Evolutionary conservation across 169 alveolate genomes (phyloP), one percentile per base, ranked within the genome.

Genomic region (Theileria annulata): DNA sequence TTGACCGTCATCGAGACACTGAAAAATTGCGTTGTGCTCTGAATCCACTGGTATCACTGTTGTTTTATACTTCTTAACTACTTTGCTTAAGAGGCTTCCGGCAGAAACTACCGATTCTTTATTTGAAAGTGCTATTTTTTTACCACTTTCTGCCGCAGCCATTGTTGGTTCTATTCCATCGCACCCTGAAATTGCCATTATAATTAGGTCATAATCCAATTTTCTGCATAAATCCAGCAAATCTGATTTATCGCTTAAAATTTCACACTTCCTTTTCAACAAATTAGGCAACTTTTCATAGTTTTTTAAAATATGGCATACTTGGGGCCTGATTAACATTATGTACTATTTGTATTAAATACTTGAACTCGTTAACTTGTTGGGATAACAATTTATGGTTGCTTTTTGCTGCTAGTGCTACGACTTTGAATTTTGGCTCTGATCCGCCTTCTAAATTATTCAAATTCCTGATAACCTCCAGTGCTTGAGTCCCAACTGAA

Each of bases 31-130:
- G 54, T 90, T 87, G 80, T 93, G 96, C 75, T 93, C 96, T 1
- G 96, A 92, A 75, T 93, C 96, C 25, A 89, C 95, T 0, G 96
- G 96, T 3, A 86, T 70, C 27, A 93, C 73, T 19, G 79, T 79
- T 25, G 73, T 48, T 6, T 78, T 19, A 54, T 66, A 80, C 37
- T 84, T 78, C 69, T 74, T 79, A 31, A 67, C 67, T 19, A 80
- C 80, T 25, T 30, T 84, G 21, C 81, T 67, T 23, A 84, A 56
- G 30, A 77, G 54, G 10, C 42, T 25, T 31, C 90, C 96, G 25
- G 96, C 96, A 2, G 96, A 93, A 33, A 93, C 94, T 23, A 93
- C 91, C 9, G 96, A 85, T 63, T 93, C 96, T 71, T 93, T 93
- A 87, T 93, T 93, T 48, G 95, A 95, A 51, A 93, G 60, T n/a